Evolutionary conservation across 768 basidiomycete species (phyloP).

Genomic region (Lactarius hatsudake): DNA sequence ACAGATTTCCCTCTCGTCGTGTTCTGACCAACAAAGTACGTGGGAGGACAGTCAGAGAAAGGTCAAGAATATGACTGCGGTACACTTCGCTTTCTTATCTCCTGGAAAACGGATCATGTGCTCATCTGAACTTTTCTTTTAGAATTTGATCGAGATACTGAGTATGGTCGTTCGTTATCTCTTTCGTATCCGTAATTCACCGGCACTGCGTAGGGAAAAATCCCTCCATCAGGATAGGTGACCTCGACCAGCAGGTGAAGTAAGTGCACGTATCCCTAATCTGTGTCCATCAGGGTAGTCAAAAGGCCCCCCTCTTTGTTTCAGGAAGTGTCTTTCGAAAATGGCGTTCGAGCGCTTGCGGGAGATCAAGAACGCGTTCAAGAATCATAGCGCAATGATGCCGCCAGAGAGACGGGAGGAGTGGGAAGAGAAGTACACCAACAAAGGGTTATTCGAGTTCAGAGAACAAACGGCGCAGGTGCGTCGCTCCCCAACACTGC

Average conservation of each 20-base stretch:
- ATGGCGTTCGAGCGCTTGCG: conserved; percentile 11
- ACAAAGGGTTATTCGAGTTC: background rate
- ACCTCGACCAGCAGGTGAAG: conserved; percentile 8
- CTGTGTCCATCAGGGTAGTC: background rate
- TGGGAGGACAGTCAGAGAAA: conserved; percentile 15
- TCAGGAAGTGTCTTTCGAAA: background rate
- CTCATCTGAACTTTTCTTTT: background rate
- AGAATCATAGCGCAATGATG: background rate
- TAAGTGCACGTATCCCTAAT: background rate
- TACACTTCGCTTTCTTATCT: background rate
- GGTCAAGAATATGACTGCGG: conserved; percentile 19
- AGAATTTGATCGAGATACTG: conserved; percentile 13
- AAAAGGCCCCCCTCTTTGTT: background rate
- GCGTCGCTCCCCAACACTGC: background rate
- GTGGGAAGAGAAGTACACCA: background rate
- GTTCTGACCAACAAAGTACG: conserved; percentile 2
- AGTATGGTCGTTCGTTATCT: background rate
- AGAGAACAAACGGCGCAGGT: conserved; percentile 8
- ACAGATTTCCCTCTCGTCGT: conserved; percentile 21
- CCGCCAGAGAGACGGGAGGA: background rate
- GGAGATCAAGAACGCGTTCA: background rate
- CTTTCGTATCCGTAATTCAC: background rate
- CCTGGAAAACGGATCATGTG: background rate
- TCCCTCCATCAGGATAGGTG: conserved; percentile 9
- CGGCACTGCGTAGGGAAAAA: background rate